Conservation (phyloP, 73 alveolate species). For the Paramecium biaurelia region DNA sequence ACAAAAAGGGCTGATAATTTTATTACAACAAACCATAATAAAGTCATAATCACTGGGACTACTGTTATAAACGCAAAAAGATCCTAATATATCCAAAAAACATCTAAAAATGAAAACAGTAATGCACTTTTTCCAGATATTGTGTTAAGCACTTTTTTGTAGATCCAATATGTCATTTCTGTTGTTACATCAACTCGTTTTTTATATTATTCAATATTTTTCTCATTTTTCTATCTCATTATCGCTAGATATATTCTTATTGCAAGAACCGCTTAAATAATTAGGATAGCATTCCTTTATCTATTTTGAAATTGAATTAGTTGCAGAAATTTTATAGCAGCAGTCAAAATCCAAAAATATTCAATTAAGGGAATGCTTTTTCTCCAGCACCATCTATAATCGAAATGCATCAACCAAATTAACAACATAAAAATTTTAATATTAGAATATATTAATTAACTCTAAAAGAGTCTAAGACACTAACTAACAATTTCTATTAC, state of each 20-base stretch:
- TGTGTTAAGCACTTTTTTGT: not conserved
- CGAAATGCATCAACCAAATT: not conserved
- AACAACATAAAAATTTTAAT: not conserved
- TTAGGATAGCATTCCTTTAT: not conserved
- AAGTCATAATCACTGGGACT: not conserved
- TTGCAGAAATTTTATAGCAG: not conserved
- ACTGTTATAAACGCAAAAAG: not conserved
- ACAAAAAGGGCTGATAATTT: not conserved
- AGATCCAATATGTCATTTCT: not conserved
- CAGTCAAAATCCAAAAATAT: not conserved
- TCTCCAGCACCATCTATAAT: not conserved
- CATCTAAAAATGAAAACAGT: not conserved
- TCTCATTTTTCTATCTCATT: not conserved
- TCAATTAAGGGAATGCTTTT: not conserved
- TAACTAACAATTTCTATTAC: too few relatives aligned
- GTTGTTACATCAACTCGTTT: not conserved
- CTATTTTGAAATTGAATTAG: not conserved
- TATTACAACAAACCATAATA: not conserved
- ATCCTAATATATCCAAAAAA: not conserved
- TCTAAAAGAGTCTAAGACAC: conserved; percentile 79
- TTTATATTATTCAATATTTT: not conserved
- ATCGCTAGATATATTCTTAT: not conserved
- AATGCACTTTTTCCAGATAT: not conserved
- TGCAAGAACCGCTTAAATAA: not conserved
- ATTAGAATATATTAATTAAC: not conserved